Conservation (phyloP, 306 rosid species). For the Cucurbita ficifolia region DNA sequence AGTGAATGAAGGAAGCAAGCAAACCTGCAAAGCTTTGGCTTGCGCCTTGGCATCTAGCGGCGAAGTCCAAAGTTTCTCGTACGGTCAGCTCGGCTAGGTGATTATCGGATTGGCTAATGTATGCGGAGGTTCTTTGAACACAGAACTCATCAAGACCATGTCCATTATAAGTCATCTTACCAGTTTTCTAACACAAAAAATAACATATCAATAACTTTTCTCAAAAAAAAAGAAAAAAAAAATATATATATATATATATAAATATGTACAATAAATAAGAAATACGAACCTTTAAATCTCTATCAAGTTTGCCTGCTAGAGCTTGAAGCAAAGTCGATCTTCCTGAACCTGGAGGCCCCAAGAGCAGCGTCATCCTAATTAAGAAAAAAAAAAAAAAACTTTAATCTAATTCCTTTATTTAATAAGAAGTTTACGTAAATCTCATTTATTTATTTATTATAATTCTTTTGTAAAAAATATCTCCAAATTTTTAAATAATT, state of each 20-base stretch:
- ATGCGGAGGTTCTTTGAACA: constrained; percentile 73
- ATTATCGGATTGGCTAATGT: constrained; percentile 81
- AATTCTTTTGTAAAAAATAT: no score
- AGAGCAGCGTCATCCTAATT: constrained; percentile 70
- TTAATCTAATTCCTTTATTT: background rate
- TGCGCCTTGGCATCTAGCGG: constrained; percentile 91
- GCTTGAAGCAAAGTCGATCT: constrained; percentile 66
- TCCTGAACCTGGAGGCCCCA: constrained; percentile 87
- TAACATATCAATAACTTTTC: background rate
- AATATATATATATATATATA: no score
- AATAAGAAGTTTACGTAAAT: no score
- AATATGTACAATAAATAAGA: background rate
- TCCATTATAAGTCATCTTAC: constrained; percentile 67
- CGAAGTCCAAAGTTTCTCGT: constrained; percentile 81
- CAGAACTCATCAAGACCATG: constrained; percentile 39
- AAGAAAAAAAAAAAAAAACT: no score
- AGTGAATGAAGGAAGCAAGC: background rate
- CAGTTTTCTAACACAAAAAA: constrained; percentile 31
- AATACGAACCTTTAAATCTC: constrained; percentile 33
- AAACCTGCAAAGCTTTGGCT: constrained; percentile 58
- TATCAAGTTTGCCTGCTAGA: constrained; percentile 71
- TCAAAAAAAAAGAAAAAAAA: no score
- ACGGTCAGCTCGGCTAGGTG: constrained; percentile 76
- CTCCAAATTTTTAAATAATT: no score
- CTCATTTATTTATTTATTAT: no score